These are phyloP conservation scores for Botrytis squamosa DNA, from an alignment of 2,329 filamentous ascomycete species.

Conservation along the genomic window DNA sequence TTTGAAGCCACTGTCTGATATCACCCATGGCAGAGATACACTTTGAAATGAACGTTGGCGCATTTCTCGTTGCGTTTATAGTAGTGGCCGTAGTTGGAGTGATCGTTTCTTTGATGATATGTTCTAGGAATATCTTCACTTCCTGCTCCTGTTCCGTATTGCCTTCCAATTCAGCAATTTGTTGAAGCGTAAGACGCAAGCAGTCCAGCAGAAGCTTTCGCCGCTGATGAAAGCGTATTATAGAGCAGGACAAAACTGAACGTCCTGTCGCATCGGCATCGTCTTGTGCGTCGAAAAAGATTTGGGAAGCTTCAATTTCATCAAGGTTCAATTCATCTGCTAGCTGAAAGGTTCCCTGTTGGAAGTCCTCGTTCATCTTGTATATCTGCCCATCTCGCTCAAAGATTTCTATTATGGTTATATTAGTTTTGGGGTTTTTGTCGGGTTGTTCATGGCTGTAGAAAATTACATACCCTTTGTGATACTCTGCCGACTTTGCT, in stretches of 20 bases:
- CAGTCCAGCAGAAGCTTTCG: conserved; percentile 81
- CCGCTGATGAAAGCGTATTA: conserved; percentile 85
- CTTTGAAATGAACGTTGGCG: conserved; percentile 63
- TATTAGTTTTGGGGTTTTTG: not conserved
- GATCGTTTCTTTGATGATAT: conserved; percentile 28
- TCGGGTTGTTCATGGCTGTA: not conserved
- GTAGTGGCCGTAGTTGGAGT: conserved; percentile 44
- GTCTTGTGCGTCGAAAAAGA: conserved; percentile 71
- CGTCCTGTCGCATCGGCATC: conserved; percentile 69
- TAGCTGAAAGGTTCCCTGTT: conserved; percentile 75
- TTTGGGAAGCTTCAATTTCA: conserved; percentile 76
- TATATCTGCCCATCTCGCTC: conserved; percentile 72
- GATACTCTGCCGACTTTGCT: conserved; percentile 70
- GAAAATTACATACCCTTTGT: conserved; percentile 55
- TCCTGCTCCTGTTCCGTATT: conserved; percentile 48
- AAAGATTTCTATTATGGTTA: conserved; percentile 63
- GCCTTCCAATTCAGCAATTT: conserved; percentile 41
- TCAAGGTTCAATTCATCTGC: conserved; percentile 89
- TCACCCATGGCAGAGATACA: conserved; percentile 75
- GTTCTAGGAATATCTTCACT: conserved; percentile 57
- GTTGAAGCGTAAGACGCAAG: conserved; percentile 73
- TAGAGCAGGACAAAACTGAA: conserved; percentile 71
- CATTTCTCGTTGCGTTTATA: conserved; percentile 32
- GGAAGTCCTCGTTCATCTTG: conserved; percentile 80
- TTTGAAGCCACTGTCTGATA: conserved; percentile 74